phyloP scores from a whole-genome alignment of 2,329 filamentous ascomycete genomes.

The Talaromyces sp. region DNA sequence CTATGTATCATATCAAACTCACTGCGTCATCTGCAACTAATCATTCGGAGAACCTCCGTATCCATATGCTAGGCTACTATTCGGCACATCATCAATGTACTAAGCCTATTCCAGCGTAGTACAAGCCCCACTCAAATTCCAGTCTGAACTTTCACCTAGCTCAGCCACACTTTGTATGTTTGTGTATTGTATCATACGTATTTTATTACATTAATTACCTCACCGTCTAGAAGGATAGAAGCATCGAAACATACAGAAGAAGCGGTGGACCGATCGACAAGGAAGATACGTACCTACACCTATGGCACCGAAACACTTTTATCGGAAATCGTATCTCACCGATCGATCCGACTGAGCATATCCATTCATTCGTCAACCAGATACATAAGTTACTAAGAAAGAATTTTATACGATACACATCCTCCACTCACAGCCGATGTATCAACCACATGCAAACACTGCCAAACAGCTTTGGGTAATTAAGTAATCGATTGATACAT shows the following conservation, averaged over 20 bases:
- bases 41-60: constrained; percentile 1
- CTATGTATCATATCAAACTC: background rate
- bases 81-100: background rate
- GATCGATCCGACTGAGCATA: background rate
- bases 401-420: background rate
- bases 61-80: background rate
- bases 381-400: background rate
- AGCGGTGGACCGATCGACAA: constrained; percentile 1
- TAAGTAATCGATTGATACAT: background rate
- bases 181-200: background rate
- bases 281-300: background rate
- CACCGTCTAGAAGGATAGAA: background rate
- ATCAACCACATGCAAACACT: constrained; percentile 1
- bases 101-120: background rate
- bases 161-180: background rate
- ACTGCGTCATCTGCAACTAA: background rate
- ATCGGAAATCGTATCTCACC: background rate
- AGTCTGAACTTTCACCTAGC: background rate
- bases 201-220: background rate
- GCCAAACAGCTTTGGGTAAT: background rate
- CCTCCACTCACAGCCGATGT: constrained; percentile 1
- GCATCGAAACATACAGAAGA: background rate
- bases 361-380: background rate
- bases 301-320: background rate
- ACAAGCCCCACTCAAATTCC: background rate